Conservation (phyloP, 805 yeast species). For the Myxozyma melibiosi region DNA sequence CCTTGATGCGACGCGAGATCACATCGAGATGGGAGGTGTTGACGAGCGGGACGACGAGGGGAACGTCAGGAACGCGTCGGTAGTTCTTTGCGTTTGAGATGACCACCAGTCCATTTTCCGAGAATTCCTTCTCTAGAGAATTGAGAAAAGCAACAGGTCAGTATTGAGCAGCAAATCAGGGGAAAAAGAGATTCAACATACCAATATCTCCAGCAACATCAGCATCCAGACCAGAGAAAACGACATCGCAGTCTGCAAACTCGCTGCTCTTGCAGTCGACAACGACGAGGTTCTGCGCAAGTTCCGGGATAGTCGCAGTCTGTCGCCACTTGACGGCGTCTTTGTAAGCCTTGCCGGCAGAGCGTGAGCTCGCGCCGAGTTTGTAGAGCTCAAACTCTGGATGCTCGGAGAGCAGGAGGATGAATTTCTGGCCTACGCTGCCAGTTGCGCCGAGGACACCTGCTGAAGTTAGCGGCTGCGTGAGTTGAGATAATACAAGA, state of each 20-base stretch:
- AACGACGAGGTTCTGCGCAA: conserved; percentile 64
- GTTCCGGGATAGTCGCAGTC: conserved; percentile 74
- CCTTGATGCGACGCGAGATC: conserved; percentile 58
- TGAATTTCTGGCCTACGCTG: conserved; percentile 95
- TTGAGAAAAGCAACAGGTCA: too few relatives aligned
- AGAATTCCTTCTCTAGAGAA: conserved; percentile 68
- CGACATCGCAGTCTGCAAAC: conserved; percentile 88
- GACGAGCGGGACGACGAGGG: conserved; percentile 91
- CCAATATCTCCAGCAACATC: conserved; percentile 85
- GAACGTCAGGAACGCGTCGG: conserved; percentile 84
- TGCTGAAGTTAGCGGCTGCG: neutral
- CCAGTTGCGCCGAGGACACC: conserved; percentile 99
- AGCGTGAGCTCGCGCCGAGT: conserved; percentile 89
- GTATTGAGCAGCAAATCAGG: neutral
- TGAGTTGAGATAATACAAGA: neutral
- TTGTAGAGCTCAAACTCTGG: conserved; percentile 85
- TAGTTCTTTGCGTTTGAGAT: conserved; percentile 96
- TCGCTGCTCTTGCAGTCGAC: conserved; percentile 74
- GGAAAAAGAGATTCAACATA: neutral
- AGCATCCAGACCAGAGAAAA: conserved; percentile 91
- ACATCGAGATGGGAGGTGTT: conserved; percentile 87
- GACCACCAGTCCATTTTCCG: conserved; percentile 76
- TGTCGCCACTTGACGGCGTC: conserved; percentile 96
- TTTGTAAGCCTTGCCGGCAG: conserved; percentile 84
- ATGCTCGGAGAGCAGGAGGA: conserved; percentile 77